Base-by-base conservation (phyloP, 768 basidiomycete genomes). In the Tricholomella constricta region DNA sequence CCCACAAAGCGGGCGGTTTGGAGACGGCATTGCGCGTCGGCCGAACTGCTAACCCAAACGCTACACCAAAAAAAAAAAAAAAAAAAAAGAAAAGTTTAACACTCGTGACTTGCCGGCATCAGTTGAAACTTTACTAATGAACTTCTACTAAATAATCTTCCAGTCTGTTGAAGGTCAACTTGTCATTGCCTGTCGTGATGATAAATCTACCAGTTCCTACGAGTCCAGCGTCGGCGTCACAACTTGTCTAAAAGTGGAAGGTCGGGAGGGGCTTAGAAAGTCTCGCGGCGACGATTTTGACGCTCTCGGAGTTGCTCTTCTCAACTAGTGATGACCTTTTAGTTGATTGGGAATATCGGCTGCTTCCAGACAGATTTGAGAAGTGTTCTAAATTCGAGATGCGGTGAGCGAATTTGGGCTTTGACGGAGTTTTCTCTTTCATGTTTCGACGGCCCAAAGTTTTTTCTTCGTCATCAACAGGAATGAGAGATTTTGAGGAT, bases 261-360 rank as follows among this genome's bases (percentile, higher is more conserved):
- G 40, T 31, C 12, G 56, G 58, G 20, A 45, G 52, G 11, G 60
- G 56, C 44, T 60, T 64, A 10, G 58, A 58, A 29, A 64, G 54
- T 44, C 60, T 59, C 22, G 58, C 52, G 11, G 25, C n/a, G 7
- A 34, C 25, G 6, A 12, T 14, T 14, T 32, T 32, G 31, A 20
- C 22, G 43, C 46, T 48, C 15, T 12, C 11, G n/a, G 14, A 31
- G 26, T 12, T 34, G 15, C 8, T 27, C 35, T 29, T 46, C 45
- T 46, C 45, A 14, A 19, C 19, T 17, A 3, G 10, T 4, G 27
- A 55, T 12, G 35, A 22, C 22, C 31, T 26, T 19, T 35, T 54
- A 6, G 47, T 47, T n/a, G 50, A 40, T 15, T 35, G 38, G 26
- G 45, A 43, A 29, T 45, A 26, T 32, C 37, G 27, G 35, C 34